phyloP scores from a whole-genome alignment of 768 basidiomycete genomes.

The Xerocomus spinulosus region DNA sequence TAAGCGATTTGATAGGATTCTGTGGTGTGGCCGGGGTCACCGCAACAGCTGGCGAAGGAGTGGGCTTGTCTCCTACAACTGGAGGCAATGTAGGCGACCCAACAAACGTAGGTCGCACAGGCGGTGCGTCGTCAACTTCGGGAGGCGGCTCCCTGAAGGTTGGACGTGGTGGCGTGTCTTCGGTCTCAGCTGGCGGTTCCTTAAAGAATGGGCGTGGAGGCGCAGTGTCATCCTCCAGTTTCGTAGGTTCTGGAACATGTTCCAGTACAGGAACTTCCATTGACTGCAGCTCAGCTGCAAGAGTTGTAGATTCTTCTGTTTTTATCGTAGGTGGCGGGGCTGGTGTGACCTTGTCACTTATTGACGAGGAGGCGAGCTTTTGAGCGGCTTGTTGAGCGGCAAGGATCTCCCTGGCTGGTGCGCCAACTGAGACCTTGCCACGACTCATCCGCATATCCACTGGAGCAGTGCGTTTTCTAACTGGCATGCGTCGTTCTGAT shows the following conservation, averaged over 20 bases:
- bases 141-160: constrained; percentile 61
- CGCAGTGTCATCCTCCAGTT: constrained; percentile 11
- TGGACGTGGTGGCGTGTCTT: constrained; percentile 36
- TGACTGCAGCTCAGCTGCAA: constrained; percentile 14
- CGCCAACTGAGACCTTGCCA: constrained; percentile 65
- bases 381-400: constrained; percentile 65
- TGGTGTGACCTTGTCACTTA: constrained; percentile 9
- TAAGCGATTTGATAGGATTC: constrained; percentile 44
- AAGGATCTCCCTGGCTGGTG: constrained; percentile 65
- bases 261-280: constrained; percentile 6
- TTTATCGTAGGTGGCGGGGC: constrained; percentile 11
- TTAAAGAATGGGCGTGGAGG: constrained; percentile 49
- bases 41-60: constrained; percentile 32
- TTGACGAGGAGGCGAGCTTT: constrained; percentile 39
- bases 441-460: constrained; percentile 87
- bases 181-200: constrained; percentile 50
- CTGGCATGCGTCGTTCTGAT: constrained; percentile 77
- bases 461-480: constrained; percentile 81
- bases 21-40: constrained; percentile 48
- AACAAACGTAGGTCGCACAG: constrained; percentile 15
- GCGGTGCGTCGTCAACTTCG: constrained; percentile 43
- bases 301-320: constrained; percentile 18
- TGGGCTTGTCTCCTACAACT: constrained; percentile 17
- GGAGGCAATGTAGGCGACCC: constrained; percentile 24
- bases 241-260: constrained; percentile 1